Evolutionary conservation across 2,329 filamentous ascomycete species (phyloP).

Genomic region (Colletotrichum godetiae): DNA sequence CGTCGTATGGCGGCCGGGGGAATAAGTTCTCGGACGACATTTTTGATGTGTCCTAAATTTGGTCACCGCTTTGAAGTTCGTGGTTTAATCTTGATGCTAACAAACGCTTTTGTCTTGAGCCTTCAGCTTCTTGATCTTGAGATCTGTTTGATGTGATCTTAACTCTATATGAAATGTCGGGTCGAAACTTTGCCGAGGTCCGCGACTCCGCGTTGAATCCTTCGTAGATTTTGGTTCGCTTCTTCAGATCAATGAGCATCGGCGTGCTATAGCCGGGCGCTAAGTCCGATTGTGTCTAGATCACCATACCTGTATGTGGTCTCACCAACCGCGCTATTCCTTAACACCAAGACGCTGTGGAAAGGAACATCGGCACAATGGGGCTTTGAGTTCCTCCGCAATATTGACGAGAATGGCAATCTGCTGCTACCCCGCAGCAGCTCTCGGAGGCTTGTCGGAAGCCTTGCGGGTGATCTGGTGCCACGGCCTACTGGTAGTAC

Average conservation of each 20-base stretch:
- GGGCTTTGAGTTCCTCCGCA: neutral
- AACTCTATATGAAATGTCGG: neutral
- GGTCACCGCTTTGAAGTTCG: neutral
- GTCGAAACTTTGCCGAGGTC: neutral
- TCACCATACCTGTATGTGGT: too few species aligned
- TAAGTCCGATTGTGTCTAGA: neutral
- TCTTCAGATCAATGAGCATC: neutral
- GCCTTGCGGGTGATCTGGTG: neutral
- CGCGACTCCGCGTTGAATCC: neutral
- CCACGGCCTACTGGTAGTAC: neutral
- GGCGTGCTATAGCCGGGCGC: neutral
- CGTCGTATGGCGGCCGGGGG: constrained; percentile 13
- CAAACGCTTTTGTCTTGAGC: neutral
- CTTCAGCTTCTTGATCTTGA: neutral
- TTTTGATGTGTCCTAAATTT: neutral
- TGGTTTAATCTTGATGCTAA: neutral
- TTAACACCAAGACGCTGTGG: neutral
- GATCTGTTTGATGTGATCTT: neutral
- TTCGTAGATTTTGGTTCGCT: neutral
- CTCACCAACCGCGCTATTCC: neutral
- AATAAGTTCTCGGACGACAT: constrained; percentile 9
- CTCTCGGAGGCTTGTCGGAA: neutral
- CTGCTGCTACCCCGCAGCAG: neutral
- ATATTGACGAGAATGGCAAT: neutral
- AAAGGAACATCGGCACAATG: neutral